Evolutionary conservation across 495 filamentous ascomycete genomes (phyloP).

Genomic region (Podospora didyma): DNA sequence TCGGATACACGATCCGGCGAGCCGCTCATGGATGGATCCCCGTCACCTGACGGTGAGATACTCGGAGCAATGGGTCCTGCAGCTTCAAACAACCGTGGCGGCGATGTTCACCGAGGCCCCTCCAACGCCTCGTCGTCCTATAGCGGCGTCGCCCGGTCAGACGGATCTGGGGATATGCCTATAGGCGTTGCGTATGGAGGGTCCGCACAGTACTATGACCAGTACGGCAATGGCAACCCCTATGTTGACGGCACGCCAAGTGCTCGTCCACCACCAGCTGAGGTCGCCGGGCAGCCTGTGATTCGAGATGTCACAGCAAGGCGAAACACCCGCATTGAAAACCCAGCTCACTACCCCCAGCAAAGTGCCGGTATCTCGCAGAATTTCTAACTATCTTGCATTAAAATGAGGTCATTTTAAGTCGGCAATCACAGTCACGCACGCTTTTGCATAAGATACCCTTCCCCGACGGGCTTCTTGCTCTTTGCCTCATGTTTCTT

Average conservation of each 20-base stretch:
- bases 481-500: neutral
- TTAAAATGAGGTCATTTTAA: neutral
- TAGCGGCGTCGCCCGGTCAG: constrained; percentile 76
- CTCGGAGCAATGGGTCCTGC: constrained; percentile 68
- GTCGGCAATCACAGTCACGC: neutral
- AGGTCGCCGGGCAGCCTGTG: constrained; percentile 61
- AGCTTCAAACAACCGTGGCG: constrained; percentile 57
- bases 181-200: constrained; percentile 44
- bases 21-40: constrained; percentile 58
- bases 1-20: constrained; percentile 74
- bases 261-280: constrained; percentile 21
- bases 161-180: constrained; percentile 71
- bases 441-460: neutral
- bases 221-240: constrained; percentile 48
- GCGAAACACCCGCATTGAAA: constrained; percentile 91
- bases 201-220: constrained; percentile 43
- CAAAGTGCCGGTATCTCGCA: constrained; percentile 97
- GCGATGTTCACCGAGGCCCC: constrained; percentile 78
- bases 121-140: constrained; percentile 97
- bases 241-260: constrained; percentile 36
- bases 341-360: constrained; percentile 77
- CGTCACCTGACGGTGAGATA: constrained; percentile 66
- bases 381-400: constrained; percentile 66
- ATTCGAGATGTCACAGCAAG: constrained; percentile 91
- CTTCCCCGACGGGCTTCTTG: neutral